These are phyloP conservation scores for Lichtheimia ornata DNA, from an alignment of 371 early-diverging fungal genomes.

Conservation along the genomic window DNA sequence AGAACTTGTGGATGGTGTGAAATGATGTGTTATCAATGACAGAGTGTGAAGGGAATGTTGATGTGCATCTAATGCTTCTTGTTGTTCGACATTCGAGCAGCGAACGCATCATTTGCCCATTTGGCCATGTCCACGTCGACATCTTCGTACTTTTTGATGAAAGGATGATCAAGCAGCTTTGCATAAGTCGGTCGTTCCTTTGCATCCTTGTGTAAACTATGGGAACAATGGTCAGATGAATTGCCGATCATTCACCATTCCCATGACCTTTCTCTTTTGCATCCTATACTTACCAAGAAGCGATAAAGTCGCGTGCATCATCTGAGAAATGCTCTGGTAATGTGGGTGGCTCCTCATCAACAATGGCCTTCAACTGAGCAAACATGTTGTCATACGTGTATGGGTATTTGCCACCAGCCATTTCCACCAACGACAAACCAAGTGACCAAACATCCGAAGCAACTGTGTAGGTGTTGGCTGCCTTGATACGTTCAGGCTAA, in stretches of 20 bases:
- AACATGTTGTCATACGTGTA: slow-evolving; percentile 75
- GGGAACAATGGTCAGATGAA: slow-evolving; percentile 4
- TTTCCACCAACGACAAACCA: slow-evolving; percentile 91
- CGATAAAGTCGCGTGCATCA: slow-evolving; percentile 79
- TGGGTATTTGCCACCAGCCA: slow-evolving; percentile 86
- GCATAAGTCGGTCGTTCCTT: slow-evolving; percentile 71
- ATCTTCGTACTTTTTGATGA: slow-evolving; percentile 61
- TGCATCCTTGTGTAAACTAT: slow-evolving; percentile 77
- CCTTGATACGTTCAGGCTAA: slow-evolving; percentile 80
- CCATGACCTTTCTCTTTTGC: background rate
- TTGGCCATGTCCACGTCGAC: slow-evolving; percentile 79
- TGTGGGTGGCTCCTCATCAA: slow-evolving; percentile 75
- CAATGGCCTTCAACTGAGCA: slow-evolving; percentile 88
- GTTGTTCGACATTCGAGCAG: slow-evolving; percentile 1
- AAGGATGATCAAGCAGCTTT: slow-evolving; percentile 75
- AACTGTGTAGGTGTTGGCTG: slow-evolving; percentile 69
- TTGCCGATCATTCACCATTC: background rate
- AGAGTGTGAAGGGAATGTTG: no score
- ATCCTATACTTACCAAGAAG: slow-evolving; percentile 54
- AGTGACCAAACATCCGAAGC: slow-evolving; percentile 90
- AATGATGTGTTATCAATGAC: no score
- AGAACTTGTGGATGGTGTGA: no score
- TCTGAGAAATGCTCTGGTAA: slow-evolving; percentile 74
- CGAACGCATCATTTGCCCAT: slow-evolving; percentile 65
- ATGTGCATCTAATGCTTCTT: no score